Evolutionary conservation across 345 rosid species (phyloP).

Genomic region (Hibiscus mutabilis): DNA sequence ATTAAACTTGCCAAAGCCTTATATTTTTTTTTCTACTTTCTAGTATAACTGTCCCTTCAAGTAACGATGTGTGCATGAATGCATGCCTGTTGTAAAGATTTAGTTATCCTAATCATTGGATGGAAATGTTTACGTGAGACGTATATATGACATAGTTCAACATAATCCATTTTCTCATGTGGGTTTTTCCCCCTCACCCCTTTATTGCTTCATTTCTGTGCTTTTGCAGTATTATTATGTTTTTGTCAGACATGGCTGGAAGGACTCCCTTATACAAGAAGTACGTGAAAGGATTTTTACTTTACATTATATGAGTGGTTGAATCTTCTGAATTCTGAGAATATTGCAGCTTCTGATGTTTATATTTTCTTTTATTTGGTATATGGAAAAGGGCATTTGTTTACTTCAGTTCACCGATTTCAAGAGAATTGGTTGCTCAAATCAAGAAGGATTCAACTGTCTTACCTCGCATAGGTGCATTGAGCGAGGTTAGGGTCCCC

Average conservation of each 20-base stretch:
- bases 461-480: constrained; percentile 79
- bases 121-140: not conserved
- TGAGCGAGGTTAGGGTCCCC: constrained; percentile 63
- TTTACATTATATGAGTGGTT: not conserved
- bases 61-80: not conserved
- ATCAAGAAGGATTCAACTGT: constrained; percentile 81
- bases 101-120: not conserved
- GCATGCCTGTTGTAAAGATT: not conserved
- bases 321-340: constrained; percentile 8
- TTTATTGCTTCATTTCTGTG: not conserved
- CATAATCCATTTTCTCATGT: not conserved
- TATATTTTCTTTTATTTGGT: constrained; percentile 12
- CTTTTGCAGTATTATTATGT: constrained; percentile 72
- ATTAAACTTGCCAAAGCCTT: not conserved
- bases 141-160: not conserved
- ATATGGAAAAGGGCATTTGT: constrained; percentile 76
- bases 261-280: constrained; percentile 82
- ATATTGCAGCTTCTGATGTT: not conserved
- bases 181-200: not conserved
- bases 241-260: constrained; percentile 98
- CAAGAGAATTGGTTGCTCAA: constrained; percentile 72
- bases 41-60: not conserved
- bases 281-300: constrained; percentile 44
- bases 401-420: constrained; percentile 92
- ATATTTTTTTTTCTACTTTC: not conserved